These are phyloP conservation scores for Diaporthe ilicicola DNA, from an alignment of 2,329 filamentous ascomycete species.

Conservation along the genomic window DNA sequence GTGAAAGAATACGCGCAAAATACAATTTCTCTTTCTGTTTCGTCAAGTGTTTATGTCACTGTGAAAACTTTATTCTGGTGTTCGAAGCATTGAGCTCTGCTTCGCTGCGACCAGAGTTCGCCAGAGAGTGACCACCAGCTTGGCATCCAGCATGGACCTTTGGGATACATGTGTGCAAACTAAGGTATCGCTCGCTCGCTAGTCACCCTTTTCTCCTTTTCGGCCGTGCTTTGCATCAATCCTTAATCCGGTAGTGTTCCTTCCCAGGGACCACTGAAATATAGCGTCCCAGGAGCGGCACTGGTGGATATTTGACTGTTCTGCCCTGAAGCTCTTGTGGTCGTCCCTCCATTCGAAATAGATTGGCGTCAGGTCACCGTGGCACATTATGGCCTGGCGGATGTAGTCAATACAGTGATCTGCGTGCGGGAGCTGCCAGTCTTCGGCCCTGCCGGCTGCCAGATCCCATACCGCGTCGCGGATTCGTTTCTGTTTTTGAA, in stretches of 20 bases:
- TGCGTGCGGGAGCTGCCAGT: neutral
- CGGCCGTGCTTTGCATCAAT: neutral
- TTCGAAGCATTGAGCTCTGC: no score
- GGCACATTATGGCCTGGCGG: slow-evolving; percentile 4
- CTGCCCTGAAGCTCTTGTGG: neutral
- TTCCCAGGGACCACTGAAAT: neutral
- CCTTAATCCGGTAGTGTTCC: neutral
- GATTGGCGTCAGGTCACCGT: neutral
- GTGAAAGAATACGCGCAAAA: no score
- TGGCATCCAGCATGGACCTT: no score
- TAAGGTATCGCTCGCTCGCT: no score
- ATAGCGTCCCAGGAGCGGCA: neutral
- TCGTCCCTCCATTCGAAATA: neutral
- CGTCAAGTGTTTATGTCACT: no score
- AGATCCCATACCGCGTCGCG: neutral
- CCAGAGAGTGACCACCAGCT: no score
- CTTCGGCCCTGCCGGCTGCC: neutral
- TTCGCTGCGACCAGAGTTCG: no score
- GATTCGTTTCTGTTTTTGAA: neutral
- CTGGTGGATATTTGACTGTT: neutral
- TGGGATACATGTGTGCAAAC: no score
- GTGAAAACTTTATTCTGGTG: no score
- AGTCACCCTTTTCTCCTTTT: neutral
- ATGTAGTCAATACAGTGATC: slow-evolving; percentile 4
- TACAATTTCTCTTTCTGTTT: no score